These are phyloP conservation scores for Mucor racemosus DNA, from an alignment of 371 early-diverging fungal species.

Conservation along the genomic window DNA sequence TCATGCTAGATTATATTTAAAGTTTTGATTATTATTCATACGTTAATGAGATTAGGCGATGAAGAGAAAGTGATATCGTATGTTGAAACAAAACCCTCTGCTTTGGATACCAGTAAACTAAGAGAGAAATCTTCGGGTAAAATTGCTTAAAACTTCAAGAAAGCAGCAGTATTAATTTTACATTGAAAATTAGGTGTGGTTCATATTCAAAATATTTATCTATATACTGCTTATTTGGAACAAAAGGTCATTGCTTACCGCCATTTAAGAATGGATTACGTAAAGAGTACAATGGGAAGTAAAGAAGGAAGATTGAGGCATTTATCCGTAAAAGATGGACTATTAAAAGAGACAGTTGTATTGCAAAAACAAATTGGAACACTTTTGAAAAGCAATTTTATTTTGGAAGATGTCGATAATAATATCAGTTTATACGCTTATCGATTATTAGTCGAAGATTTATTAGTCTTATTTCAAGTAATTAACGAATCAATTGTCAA, in stretches of 20 bases:
- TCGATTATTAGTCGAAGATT: constrained; percentile 83
- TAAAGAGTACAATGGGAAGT: constrained; percentile 40
- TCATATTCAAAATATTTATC: constrained; percentile 78
- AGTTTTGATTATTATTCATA: constrained; percentile 83
- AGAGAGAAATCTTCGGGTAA: constrained; percentile 66
- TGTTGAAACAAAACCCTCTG: constrained; percentile 61
- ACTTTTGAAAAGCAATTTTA: constrained; percentile 76
- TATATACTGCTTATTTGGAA: constrained; percentile 84
- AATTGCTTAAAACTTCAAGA: background rate
- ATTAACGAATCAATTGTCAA: constrained; percentile 93
- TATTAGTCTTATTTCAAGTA: constrained; percentile 84
- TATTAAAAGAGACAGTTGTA: constrained; percentile 77
- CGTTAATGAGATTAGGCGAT: constrained; percentile 82
- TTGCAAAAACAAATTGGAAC: constrained; percentile 85
- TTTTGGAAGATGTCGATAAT: constrained; percentile 81
- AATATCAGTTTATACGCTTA: constrained; percentile 87
- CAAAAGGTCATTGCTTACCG: constrained; percentile 80
- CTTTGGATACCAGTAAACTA: constrained; percentile 64
- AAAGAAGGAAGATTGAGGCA: constrained; percentile 61
- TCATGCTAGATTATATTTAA: constrained; percentile 84
- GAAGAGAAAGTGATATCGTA: constrained; percentile 75
- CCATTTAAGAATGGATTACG: constrained; percentile 77
- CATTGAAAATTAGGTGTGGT: constrained; percentile 33
- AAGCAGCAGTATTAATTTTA: no score
- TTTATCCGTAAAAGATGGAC: constrained; percentile 65